phyloP scores from a whole-genome alignment of 1,284 basidiomycete species.

The Ustilago tritici region DNA sequence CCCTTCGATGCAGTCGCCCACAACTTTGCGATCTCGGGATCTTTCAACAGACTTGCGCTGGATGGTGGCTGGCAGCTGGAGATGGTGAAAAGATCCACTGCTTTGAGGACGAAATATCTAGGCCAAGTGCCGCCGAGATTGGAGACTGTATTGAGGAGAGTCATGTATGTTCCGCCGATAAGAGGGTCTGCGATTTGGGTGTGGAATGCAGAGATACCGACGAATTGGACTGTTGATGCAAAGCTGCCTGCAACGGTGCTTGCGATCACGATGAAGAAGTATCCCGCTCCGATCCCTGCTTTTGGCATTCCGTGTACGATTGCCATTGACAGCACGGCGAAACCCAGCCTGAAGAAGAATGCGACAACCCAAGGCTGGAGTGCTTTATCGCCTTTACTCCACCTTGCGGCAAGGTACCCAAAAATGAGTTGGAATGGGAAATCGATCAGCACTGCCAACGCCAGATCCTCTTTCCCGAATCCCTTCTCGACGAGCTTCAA shows the following conservation, averaged over 20 bases:
- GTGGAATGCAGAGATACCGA: conserved; percentile 97
- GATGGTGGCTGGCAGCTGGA: conserved; percentile 55
- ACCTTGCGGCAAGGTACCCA: conserved; percentile 94
- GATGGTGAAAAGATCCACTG: conserved; percentile 65
- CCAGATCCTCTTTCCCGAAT: conserved; percentile 92
- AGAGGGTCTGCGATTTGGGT: conserved; percentile 95
- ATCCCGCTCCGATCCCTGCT: conserved; percentile 74
- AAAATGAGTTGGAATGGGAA: conserved; percentile 97
- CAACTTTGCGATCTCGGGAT: conserved; percentile 41
- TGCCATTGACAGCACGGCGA: conserved; percentile 78
- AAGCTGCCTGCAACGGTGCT: conserved; percentile 89
- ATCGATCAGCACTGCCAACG: conserved; percentile 92
- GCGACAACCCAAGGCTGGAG: conserved; percentile 82
- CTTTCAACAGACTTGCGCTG: conserved; percentile 29
- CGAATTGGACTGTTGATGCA: conserved; percentile 95
- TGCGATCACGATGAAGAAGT: conserved; percentile 82
- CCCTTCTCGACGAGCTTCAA: conserved; percentile 98
- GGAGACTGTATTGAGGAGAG: conserved; percentile 92
- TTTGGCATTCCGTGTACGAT: conserved; percentile 87
- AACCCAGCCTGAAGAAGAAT: conserved; percentile 86
- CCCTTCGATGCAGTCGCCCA: conserved; percentile 40
- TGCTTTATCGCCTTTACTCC: conserved; percentile 73
- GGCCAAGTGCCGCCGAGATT: conserved; percentile 99
- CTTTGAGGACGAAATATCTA: conserved; percentile 87
- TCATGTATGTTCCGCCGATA: conserved; percentile 78